Conservation (phyloP, 2,329 filamentous ascomycete genomes). For the Paecilomyces formosus region DNA sequence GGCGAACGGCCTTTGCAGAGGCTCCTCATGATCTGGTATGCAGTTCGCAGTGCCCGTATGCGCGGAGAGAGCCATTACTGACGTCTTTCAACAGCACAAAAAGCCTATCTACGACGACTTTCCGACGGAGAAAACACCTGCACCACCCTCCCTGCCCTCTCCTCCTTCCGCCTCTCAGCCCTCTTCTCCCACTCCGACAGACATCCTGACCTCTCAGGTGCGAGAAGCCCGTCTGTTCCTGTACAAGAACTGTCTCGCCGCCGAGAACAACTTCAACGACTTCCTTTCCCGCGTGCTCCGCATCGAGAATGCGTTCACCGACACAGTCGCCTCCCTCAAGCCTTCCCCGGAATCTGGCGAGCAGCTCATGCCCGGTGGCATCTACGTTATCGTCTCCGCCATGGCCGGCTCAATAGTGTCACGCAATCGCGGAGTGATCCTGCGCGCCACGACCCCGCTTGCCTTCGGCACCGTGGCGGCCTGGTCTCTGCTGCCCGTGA, state of each 20-base stretch:
- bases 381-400: constrained; percentile 88
- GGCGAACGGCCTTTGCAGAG: constrained; percentile 36
- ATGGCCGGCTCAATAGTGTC: constrained; percentile 93
- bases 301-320: constrained; percentile 83
- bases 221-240: constrained; percentile 72
- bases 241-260: constrained; percentile 63
- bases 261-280: constrained; percentile 77
- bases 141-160: constrained; percentile 12
- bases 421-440: constrained; percentile 75
- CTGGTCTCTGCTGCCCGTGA: constrained; percentile 78
- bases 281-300: constrained; percentile 72
- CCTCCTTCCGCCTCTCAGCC: constrained; percentile 12
- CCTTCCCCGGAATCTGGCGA: constrained; percentile 80
- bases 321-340: constrained; percentile 79
- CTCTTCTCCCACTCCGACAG: constrained; percentile 67
- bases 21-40: constrained; percentile 29
- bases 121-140: constrained; percentile 16
- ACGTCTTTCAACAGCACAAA: constrained; percentile 17
- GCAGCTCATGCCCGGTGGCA: constrained; percentile 75
- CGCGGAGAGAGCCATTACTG: constrained; percentile 1
- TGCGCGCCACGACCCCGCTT: constrained; percentile 69
- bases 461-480: constrained; percentile 75
- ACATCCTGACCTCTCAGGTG: constrained; percentile 78
- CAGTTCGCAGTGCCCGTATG: constrained; percentile 1
- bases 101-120: constrained; percentile 40